phyloP scores from a whole-genome alignment of 2,329 filamentous ascomycete species.

The Podosphaera fusca region DNA sequence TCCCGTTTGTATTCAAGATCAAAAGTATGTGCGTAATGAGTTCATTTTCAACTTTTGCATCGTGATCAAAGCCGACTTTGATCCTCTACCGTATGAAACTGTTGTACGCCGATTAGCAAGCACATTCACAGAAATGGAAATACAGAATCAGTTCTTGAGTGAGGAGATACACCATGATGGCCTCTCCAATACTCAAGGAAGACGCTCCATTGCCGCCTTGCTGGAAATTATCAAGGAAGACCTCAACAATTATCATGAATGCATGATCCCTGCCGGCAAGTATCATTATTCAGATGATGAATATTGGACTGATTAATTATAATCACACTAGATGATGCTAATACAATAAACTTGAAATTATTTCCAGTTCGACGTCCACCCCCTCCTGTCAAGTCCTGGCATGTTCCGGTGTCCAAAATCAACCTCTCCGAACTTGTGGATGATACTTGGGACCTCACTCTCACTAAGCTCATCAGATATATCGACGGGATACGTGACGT shows the following conservation, averaged over 20 bases:
- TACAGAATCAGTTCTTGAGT: conserved; percentile 68
- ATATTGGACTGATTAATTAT: background rate
- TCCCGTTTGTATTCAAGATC: conserved; percentile 66
- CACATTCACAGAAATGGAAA: conserved; percentile 74
- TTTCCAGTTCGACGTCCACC: conserved; percentile 66
- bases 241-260: conserved; percentile 90
- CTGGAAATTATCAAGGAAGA: conserved; percentile 67
- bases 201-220: conserved; percentile 59
- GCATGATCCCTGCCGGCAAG: conserved; percentile 87
- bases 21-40: conserved; percentile 72
- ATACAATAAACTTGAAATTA: conserved; percentile 89
- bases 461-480: conserved; percentile 57
- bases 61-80: conserved; percentile 45
- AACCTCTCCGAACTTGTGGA: conserved; percentile 40
- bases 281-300: conserved; percentile 5
- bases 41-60: conserved; percentile 98
- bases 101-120: conserved; percentile 70
- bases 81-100: conserved; percentile 59
- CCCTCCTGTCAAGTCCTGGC: conserved; percentile 60
- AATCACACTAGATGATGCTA: conserved; percentile 49
- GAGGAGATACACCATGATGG: conserved; percentile 31
- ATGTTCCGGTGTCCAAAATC: conserved; percentile 62
- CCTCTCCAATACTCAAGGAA: conserved; percentile 19
- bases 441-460: conserved; percentile 51
- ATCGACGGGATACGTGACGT: conserved; percentile 86